Evolutionary conservation across 2,329 filamentous ascomycete genomes (phyloP).

Genomic region (Cordyceps tenuipes): DNA sequence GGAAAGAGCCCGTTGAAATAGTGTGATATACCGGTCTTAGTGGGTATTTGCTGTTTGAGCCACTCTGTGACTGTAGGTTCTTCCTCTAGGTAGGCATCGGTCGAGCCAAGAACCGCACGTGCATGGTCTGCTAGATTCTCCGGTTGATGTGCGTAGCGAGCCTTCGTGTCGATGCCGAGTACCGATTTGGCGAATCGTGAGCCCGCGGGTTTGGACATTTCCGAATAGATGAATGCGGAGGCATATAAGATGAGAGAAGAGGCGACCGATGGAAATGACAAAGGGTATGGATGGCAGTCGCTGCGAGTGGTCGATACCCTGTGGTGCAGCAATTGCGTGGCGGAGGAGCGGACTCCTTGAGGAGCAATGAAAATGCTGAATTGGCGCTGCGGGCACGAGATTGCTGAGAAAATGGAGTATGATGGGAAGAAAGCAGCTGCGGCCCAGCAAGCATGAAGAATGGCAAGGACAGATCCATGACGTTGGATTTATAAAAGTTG

Average conservation of each 20-base stretch:
- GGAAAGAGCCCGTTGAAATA: slow-evolving; percentile 54
- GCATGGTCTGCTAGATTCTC: slow-evolving; percentile 20
- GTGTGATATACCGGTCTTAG: slow-evolving; percentile 29
- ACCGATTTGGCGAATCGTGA: slow-evolving; percentile 18
- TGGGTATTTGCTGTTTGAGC: slow-evolving; percentile 47
- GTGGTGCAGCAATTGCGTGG: slow-evolving; percentile 3
- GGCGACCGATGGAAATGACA: background rate
- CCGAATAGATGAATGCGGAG: background rate
- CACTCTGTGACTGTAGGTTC: slow-evolving; percentile 60
- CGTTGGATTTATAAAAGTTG: background rate
- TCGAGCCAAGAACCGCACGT: slow-evolving; percentile 18
- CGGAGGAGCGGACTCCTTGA: background rate
- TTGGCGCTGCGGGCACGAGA: background rate
- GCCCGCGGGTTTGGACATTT: background rate
- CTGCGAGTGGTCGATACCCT: background rate
- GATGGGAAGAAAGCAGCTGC: background rate
- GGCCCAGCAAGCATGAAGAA: background rate
- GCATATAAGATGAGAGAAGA: background rate
- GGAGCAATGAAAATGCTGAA: background rate
- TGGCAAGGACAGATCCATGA: background rate
- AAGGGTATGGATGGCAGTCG: background rate
- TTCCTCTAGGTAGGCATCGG: slow-evolving; percentile 44
- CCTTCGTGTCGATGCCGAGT: slow-evolving; percentile 25
- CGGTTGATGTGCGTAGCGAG: slow-evolving; percentile 21
- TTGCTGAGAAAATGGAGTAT: background rate